Base-by-base conservation (phyloP, 352 stramenopile species). In the Elongisporangium anandrum region DNA sequence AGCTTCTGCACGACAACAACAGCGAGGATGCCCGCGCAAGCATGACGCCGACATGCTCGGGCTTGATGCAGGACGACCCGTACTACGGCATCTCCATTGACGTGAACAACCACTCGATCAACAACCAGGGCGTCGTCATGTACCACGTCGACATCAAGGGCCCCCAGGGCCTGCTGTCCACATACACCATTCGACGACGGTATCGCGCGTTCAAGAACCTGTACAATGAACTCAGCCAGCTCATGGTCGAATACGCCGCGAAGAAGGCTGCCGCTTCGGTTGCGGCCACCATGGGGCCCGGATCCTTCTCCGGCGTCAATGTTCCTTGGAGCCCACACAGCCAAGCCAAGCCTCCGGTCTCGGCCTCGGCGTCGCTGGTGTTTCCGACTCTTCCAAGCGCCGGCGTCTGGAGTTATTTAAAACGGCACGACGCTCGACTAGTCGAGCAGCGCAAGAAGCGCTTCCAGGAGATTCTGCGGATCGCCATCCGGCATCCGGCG, bases 101-200 rank as follows among this genome's bases (percentile, higher is more conserved):
- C 29, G 29, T 39, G 8, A 39, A 39, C 29, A 39, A 39, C 29
- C 29, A 39, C 29, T 39, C 29, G 29, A 39, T 39, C 29, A 39
- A 39, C 29, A 39, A 39, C 29, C 29, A 39, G 29, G 29, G 29
- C 29, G 29, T 39, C 29, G 85, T 92, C 56, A 91, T 95, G 85
- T 95, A 93, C 65, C 85, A 95, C 65, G 88, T 95, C 54, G 85
- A 95, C 64, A 80, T 95, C 45, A 73, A 88, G 48, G 70, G 81
- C 64, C 74, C 77, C 52, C 73, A 90, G 56, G 84, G 73, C 52
- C 79, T 86, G 24, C 73, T 94, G 23, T 75, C 85, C 59, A 93
- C 85, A 21, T 95, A 95, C 63, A 95, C 85, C 16, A 95, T 95
- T 68, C 81, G 85, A 8, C 83, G 83, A 22, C 90, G 85, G 53